These are phyloP conservation scores for Solanum stenotomum DNA, from an alignment of 257 asterid genomes.

Conservation along the genomic window DNA sequence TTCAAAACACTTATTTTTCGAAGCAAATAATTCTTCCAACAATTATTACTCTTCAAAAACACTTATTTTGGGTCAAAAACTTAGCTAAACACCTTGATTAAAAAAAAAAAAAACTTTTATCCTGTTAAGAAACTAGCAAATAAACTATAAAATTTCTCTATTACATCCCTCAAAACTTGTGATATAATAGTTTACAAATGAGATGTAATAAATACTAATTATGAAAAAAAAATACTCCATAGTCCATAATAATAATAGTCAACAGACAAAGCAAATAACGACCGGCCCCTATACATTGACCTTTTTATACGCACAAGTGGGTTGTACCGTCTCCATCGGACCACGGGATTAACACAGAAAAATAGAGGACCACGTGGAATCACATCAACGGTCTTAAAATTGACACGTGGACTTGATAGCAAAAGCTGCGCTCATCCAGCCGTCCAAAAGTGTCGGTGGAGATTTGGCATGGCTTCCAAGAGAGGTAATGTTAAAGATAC, in stretches of 20 bases:
- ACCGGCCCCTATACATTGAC: conserved; percentile 10
- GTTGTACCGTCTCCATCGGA: conserved; percentile 28
- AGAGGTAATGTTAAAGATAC: conserved; percentile 1
- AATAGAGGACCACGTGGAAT: conserved; percentile 1
- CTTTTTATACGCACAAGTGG: conserved; percentile 7
- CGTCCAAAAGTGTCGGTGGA: conserved; percentile 51
- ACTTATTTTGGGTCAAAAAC: not conserved
- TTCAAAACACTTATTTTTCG: too few species aligned
- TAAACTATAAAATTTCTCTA: too few species aligned
- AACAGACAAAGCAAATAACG: conserved; percentile 1
- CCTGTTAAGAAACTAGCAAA: too few species aligned
- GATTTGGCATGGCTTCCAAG: not conserved
- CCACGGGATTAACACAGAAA: conserved; percentile 3
- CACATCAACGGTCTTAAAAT: not conserved
- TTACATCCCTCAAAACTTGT: too few species aligned
- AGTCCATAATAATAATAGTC: not conserved
- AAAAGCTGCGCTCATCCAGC: conserved; percentile 5
- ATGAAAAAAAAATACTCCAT: not conserved
- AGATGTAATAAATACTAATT: not conserved
- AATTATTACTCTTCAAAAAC: not conserved
- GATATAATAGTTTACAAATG: too few species aligned
- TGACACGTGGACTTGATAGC: conserved; percentile 11
- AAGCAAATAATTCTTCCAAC: not conserved
- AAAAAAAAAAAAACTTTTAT: too few species aligned
- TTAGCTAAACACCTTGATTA: too few species aligned